Percentiles rank a stretch among this genome's conserved stretches.
Conservation (phyloP, 257 asterid species). For the Rehmannia glutinosa region DNA sequence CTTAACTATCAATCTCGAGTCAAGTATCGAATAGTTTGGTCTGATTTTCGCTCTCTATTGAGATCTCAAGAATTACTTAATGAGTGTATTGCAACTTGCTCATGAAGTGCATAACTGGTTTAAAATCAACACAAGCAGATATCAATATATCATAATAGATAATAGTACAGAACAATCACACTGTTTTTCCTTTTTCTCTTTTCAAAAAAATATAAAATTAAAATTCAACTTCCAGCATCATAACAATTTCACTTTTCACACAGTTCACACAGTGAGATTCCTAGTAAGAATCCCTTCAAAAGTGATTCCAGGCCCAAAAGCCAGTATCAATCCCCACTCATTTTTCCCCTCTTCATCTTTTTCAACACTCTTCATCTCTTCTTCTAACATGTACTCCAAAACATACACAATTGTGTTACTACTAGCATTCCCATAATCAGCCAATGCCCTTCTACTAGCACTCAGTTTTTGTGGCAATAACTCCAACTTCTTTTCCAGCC, state of each 20-base stretch:
- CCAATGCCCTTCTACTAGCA: slow-evolving; percentile 76
- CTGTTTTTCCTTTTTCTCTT: too few species aligned
- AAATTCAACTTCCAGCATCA: not conserved
- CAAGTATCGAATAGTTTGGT: too few species aligned
- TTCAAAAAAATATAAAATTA: too few species aligned
- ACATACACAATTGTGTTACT: slow-evolving; percentile 91
- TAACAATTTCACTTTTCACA: too few species aligned
- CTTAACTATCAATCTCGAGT: too few species aligned
- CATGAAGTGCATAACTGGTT: too few species aligned
- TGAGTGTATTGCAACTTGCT: too few species aligned
- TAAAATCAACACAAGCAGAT: too few species aligned
- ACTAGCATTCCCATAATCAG: slow-evolving; percentile 93
- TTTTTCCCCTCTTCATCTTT: slow-evolving; percentile 24
- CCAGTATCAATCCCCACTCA: slow-evolving; percentile 83
- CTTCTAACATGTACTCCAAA: slow-evolving; percentile 62
- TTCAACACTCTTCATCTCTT: slow-evolving; percentile 29
- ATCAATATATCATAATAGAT: too few species aligned
- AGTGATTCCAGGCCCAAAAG: slow-evolving; percentile 96
- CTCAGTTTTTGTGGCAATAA: slow-evolving; percentile 61
- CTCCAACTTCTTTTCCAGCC: slow-evolving; percentile 69
- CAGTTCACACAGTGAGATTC: slow-evolving; percentile 40
- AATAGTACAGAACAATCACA: too few species aligned
- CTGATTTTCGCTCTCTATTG: too few species aligned
- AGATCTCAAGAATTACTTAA: too few species aligned
- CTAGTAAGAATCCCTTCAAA: slow-evolving; percentile 89